phyloP scores from a whole-genome alignment of 2,329 filamentous ascomycete species.

The Sphaerulina populicola region DNA sequence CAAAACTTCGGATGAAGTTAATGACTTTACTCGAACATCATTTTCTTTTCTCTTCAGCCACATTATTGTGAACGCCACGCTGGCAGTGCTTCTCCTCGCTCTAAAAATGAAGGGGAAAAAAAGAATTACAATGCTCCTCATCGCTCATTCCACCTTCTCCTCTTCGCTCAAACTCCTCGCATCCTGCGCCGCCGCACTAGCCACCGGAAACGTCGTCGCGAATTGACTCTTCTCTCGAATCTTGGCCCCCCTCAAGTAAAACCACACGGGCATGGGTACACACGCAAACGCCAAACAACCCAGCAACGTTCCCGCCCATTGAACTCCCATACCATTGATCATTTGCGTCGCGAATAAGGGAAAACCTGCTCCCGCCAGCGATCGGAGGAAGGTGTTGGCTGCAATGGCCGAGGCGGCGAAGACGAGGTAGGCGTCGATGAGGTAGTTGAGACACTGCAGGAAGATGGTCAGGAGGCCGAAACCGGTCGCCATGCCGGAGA shows the following conservation, averaged over 20 bases:
- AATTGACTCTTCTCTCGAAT: conserved; percentile 39
- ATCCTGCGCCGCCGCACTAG: conserved; percentile 12
- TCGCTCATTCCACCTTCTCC: conserved; percentile 4
- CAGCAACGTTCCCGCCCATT: conserved; percentile 42
- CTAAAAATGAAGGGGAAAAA: not conserved
- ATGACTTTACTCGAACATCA: too few species aligned
- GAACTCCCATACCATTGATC: conserved; percentile 46
- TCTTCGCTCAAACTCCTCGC: conserved; percentile 12
- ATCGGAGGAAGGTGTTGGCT: conserved; percentile 38
- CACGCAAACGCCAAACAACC: conserved; percentile 38
- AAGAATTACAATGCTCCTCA: not conserved
- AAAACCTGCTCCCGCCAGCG: conserved; percentile 39
- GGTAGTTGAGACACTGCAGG: conserved; percentile 35
- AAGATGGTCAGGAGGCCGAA: conserved; percentile 39
- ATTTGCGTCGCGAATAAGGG: conserved; percentile 43
- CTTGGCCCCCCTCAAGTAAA: conserved; percentile 37
- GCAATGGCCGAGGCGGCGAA: conserved; percentile 34
- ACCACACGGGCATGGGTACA: conserved; percentile 40
- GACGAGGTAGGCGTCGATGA: conserved; percentile 51
- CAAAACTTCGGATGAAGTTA: too few species aligned
- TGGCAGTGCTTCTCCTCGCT: not conserved
- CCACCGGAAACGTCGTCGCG: conserved; percentile 26
- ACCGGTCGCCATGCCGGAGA: conserved; percentile 39
- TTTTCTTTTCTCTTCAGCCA: not conserved
- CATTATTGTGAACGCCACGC: not conserved